phyloP scores from a whole-genome alignment of 1,284 basidiomycete genomes.

The Cutaneotrichosporon dermatis region DNA sequence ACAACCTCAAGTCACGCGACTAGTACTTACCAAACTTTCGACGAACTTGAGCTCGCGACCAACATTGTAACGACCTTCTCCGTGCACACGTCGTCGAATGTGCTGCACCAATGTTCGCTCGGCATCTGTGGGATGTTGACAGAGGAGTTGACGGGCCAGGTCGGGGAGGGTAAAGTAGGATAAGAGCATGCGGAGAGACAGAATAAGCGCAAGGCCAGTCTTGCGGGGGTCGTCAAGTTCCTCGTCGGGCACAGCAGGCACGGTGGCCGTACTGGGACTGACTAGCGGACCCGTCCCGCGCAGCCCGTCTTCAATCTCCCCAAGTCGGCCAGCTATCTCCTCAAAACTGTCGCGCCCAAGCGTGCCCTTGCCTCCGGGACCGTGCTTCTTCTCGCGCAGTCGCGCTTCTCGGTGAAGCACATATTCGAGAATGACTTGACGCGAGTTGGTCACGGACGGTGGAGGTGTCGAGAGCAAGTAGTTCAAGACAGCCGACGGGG shows the following conservation, averaged over 20 bases:
- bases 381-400: constrained; percentile 37
- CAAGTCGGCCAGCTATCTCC: constrained; percentile 37
- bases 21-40: constrained; percentile 34
- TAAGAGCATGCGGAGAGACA: constrained; percentile 45
- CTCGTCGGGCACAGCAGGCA: constrained; percentile 19
- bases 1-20: too few species aligned
- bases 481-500: constrained; percentile 32
- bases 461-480: constrained; percentile 36
- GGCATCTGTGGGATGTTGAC: constrained; percentile 35
- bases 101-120: constrained; percentile 46
- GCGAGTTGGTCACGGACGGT: constrained; percentile 39
- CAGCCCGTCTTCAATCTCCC: constrained; percentile 41
- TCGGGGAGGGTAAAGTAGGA: constrained; percentile 45
- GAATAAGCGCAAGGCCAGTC: constrained; percentile 36
- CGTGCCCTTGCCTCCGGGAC: constrained; percentile 45
- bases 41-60: constrained; percentile 44
- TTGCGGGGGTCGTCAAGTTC: constrained; percentile 32
- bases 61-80: constrained; percentile 43
- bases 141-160: constrained; percentile 37
- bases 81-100: constrained; percentile 37
- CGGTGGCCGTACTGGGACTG: neutral
- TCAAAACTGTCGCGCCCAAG: constrained; percentile 41
- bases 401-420: constrained; percentile 38
- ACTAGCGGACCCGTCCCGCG: constrained; percentile 18
- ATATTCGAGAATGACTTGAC: constrained; percentile 48